Evolutionary conservation across 2,329 filamentous ascomycete genomes (phyloP).

Genomic region (Pseudomassariella vexata): DNA sequence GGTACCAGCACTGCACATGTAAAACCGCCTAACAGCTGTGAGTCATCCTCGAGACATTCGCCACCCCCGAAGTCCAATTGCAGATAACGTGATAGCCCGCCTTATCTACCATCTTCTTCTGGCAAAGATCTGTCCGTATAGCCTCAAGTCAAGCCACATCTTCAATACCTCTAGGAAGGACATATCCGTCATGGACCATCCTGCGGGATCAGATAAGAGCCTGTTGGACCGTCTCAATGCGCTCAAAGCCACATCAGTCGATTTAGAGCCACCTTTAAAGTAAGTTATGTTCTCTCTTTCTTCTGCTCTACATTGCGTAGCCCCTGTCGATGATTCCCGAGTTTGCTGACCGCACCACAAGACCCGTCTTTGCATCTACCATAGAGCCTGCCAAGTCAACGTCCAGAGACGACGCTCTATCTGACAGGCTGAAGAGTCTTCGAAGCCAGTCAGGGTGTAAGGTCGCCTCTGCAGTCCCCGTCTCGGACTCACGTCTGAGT

Average conservation of each 20-base stretch:
- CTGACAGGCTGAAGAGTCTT: constrained; percentile 45
- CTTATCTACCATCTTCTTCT: too few relatives aligned
- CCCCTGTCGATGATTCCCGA: constrained; percentile 9
- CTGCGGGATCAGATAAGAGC: constrained; percentile 31
- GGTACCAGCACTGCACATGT: too few relatives aligned
- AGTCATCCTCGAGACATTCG: too few relatives aligned
- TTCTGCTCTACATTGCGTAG: neutral
- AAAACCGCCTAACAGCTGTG: too few relatives aligned
- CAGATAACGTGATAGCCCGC: too few relatives aligned
- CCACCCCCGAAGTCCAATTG: too few relatives aligned
- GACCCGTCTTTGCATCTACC: constrained; percentile 20
- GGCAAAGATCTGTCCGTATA: too few relatives aligned
- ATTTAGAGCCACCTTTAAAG: constrained; percentile 30
- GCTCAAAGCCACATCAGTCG: constrained; percentile 34
- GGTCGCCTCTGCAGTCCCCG: constrained; percentile 3
- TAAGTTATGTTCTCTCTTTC: constrained; percentile 23
- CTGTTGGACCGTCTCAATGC: constrained; percentile 51
- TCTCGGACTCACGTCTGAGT: too few relatives aligned
- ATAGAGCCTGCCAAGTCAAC: constrained; percentile 36
- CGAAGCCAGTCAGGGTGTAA: constrained; percentile 31
- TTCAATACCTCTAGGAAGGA: too few relatives aligned
- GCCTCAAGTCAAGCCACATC: too few relatives aligned
- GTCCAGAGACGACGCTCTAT: constrained; percentile 44
- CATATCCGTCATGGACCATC: constrained; percentile 17
- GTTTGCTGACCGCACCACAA: constrained; percentile 20